These are phyloP conservation scores for Raphanus raphanistrum DNA, from an alignment of 345 rosid genomes.

Conservation along the genomic window DNA sequence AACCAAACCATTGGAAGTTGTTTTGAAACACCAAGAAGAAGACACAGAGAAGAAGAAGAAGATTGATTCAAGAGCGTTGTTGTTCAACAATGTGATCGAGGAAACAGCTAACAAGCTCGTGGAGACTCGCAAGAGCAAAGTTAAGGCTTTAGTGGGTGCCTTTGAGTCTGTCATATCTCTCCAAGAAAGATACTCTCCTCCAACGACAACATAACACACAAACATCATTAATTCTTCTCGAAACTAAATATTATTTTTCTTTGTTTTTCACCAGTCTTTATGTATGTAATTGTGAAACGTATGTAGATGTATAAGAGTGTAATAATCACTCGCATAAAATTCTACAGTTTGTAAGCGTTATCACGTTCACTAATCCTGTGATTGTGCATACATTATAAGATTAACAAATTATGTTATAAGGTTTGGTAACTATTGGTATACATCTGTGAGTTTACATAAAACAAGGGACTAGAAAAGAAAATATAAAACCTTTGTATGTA, in stretches of 20 bases:
- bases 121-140: slow-evolving; percentile 84
- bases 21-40: slow-evolving; percentile 78
- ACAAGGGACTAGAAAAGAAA: not conserved
- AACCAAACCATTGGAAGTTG: slow-evolving; percentile 35
- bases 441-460: not conserved
- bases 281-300: too few relatives aligned
- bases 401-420: not conserved
- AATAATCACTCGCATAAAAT: not conserved
- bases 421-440: not conserved
- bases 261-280: not conserved
- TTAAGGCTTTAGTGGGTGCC: slow-evolving; percentile 94
- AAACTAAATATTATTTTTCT: not conserved
- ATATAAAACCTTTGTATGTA: not conserved
- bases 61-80: slow-evolving; percentile 49
- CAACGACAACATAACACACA: slow-evolving; percentile 4
- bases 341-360: not conserved
- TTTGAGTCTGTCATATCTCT: slow-evolving; percentile 85
- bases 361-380: not conserved
- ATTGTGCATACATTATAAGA: not conserved
- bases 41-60: slow-evolving; percentile 56
- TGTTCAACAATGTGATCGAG: slow-evolving; percentile 85
- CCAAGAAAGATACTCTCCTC: slow-evolving; percentile 53
- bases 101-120: slow-evolving; percentile 90
- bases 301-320: not conserved
- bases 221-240: not conserved